Evolutionary conservation across 768 basidiomycete species (phyloP).

Genomic region (Leccinum boreale): DNA sequence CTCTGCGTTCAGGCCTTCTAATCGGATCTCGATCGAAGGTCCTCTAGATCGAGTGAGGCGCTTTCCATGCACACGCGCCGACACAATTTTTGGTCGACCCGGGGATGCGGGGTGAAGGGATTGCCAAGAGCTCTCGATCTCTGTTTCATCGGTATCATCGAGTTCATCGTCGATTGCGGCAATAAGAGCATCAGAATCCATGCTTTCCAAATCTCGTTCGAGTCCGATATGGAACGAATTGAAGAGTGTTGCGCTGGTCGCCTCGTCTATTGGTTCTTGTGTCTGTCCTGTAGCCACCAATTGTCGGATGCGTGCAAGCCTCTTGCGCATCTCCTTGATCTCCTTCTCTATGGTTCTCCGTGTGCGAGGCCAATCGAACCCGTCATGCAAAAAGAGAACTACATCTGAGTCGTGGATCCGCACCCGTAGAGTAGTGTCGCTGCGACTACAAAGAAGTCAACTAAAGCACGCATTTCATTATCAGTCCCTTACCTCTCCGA

Average conservation of each 20-base stretch:
- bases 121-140: conserved; percentile 88
- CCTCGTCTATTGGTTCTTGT: conserved; percentile 71
- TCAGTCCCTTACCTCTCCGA: conserved; percentile 41
- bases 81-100: conserved; percentile 33
- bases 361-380: conserved; percentile 91
- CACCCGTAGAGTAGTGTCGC: conserved; percentile 49
- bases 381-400: conserved; percentile 78
- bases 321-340: conserved; percentile 81
- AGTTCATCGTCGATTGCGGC: conserved; percentile 94
- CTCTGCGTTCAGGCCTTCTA: conserved; percentile 63
- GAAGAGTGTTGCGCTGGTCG: conserved; percentile 76
- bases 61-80: conserved; percentile 48
- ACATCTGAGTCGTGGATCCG: conserved; percentile 61
- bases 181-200: conserved; percentile 74
- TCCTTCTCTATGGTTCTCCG: conserved; percentile 85
- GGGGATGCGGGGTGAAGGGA: conserved; percentile 60
- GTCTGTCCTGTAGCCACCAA: conserved; percentile 87
- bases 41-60: conserved; percentile 69
- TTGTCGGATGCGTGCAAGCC: conserved; percentile 86
- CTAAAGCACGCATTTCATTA: neutral
- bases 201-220: conserved; percentile 67
- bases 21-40: conserved; percentile 79
- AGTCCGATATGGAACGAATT: conserved; percentile 94
- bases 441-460: conserved; percentile 32
- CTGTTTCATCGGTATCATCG: conserved; percentile 69